Conservation (phyloP, 2,329 filamentous ascomycete genomes). For the Penicillium sclerotigenum region DNA sequence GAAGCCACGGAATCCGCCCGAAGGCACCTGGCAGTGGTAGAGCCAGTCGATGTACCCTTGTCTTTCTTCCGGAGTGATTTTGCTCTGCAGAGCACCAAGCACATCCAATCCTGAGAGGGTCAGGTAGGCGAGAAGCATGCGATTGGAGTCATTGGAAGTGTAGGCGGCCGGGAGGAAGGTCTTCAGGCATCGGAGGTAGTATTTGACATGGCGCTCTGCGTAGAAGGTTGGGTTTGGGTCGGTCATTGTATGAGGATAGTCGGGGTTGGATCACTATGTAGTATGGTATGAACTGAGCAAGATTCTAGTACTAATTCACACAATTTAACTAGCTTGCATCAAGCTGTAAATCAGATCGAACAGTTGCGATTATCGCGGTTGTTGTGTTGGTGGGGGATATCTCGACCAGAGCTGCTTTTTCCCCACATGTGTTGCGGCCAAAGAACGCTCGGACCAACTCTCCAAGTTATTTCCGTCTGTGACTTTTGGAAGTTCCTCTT, state of each 20-base stretch:
- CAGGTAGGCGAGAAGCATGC: slow-evolving; percentile 87
- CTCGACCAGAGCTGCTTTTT: slow-evolving; percentile 16
- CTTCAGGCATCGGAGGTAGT: slow-evolving; percentile 87
- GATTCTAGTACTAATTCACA: neutral
- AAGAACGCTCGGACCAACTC: slow-evolving; percentile 13
- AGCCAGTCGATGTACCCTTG: slow-evolving; percentile 69
- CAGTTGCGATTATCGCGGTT: slow-evolving; percentile 5
- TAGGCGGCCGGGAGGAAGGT: slow-evolving; percentile 78
- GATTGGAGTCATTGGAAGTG: slow-evolving; percentile 83
- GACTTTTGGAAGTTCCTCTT: neutral
- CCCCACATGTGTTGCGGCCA: slow-evolving; percentile 22
- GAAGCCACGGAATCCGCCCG: slow-evolving; percentile 85
- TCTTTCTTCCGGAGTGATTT: slow-evolving; percentile 54
- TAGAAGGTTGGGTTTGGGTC: slow-evolving; percentile 30
- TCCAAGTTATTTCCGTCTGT: slow-evolving; percentile 6
- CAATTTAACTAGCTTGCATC: neutral
- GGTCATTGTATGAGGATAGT: slow-evolving; percentile 25
- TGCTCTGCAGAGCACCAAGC: slow-evolving; percentile 61
- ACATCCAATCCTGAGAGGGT: slow-evolving; percentile 81
- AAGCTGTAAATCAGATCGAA: slow-evolving; percentile 2
- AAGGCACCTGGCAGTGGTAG: slow-evolving; percentile 77
- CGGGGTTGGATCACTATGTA: neutral
- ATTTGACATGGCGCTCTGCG: slow-evolving; percentile 72
- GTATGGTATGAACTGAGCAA: neutral
- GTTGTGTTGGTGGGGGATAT: slow-evolving; percentile 13